phyloP scores from a whole-genome alignment of 2,329 filamentous ascomycete species.

The Hypoxylon sp. region DNA sequence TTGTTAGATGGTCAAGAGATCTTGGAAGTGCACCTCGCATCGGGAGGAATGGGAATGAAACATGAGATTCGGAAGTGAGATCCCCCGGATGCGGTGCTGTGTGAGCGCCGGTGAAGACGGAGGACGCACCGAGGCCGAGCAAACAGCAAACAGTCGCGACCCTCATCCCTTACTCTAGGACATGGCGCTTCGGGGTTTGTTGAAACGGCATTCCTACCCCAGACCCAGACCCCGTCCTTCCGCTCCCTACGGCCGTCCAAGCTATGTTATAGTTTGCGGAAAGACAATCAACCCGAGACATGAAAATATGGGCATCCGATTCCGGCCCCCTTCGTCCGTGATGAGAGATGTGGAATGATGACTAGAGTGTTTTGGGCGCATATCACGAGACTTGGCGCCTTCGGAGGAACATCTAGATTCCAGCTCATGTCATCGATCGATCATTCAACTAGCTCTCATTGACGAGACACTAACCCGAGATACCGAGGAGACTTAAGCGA shows the following conservation, averaged over 20 bases:
- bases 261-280: slow-evolving; percentile 1
- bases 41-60: slow-evolving; percentile 4
- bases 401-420: slow-evolving; percentile 20
- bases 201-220: slow-evolving; percentile 12
- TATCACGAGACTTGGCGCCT: slow-evolving; percentile 10
- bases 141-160: slow-evolving; percentile 11
- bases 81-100: slow-evolving; percentile 16
- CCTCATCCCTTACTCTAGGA: slow-evolving; percentile 22
- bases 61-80: slow-evolving; percentile 10
- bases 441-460: slow-evolving; percentile 9
- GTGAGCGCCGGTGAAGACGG: slow-evolving; percentile 20
- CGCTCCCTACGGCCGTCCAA: slow-evolving; percentile 12
- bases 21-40: background rate
- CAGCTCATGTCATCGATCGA: slow-evolving; percentile 14
- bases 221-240: slow-evolving; percentile 6
- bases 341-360: background rate
- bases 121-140: background rate
- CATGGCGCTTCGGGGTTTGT: slow-evolving; percentile 9
- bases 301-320: slow-evolving; percentile 8
- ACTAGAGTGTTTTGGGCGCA: background rate
- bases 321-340: background rate
- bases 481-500: slow-evolving; percentile 12
- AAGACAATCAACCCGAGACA: slow-evolving; percentile 4
- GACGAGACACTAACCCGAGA: background rate
- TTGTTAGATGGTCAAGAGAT: background rate